A percentile compares a stretch with the other conserved stretches of the same genome.
Conservation (phyloP, 305 asterid species). For the Solanum aculeatissimum region DNA sequence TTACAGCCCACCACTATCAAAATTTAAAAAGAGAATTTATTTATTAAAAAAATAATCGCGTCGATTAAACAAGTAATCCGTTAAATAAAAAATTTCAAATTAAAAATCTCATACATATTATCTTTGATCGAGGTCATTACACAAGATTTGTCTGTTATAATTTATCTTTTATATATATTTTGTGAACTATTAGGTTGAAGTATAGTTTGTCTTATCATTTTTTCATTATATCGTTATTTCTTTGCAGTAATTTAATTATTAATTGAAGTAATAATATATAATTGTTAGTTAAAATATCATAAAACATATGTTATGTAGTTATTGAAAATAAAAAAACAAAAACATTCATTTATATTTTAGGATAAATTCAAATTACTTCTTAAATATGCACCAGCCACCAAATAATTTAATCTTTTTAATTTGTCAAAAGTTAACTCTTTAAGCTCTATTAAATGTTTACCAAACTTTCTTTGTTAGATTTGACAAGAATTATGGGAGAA, state of each 20-base stretch:
- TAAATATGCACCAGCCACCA: no score
- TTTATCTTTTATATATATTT: neutral
- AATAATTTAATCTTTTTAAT: no score
- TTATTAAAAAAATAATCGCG: neutral
- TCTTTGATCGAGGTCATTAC: neutral
- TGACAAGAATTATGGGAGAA: no score
- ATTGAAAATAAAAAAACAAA: no score
- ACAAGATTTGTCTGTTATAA: neutral
- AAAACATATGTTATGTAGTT: no score
- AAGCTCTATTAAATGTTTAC: no score
- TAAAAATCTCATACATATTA: rapidly evolving
- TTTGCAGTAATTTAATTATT: neutral
- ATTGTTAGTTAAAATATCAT: neutral
- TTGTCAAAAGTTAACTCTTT: no score
- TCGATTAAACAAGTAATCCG: neutral
- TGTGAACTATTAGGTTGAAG: neutral
- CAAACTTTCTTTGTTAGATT: no score
- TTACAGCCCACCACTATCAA: neutral
- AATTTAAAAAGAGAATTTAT: neutral
- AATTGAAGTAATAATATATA: neutral
- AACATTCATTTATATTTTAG: no score
- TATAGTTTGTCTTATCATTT: neutral
- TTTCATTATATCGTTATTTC: rapidly evolving
- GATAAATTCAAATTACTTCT: no score
- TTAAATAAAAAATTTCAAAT: no score